These are phyloP conservation scores for Neocucurbitaria cava DNA, from an alignment of 2,329 filamentous ascomycete species.

Conservation along the genomic window DNA sequence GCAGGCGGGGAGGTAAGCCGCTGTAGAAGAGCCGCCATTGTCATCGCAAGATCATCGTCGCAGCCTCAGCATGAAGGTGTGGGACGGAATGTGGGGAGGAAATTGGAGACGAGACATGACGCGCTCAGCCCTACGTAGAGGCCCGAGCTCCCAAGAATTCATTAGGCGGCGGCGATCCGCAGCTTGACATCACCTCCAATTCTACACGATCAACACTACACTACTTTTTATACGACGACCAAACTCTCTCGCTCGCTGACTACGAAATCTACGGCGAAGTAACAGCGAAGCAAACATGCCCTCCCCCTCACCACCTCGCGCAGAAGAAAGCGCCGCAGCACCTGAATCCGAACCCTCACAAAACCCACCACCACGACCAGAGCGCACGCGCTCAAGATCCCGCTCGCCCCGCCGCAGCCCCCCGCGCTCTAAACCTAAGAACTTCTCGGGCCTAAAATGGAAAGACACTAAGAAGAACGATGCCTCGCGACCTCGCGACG, in stretches of 20 bases:
- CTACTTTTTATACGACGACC: not conserved
- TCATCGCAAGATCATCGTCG: conserved; percentile 14
- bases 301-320: conserved; percentile 22
- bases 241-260: not conserved
- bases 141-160: conserved; percentile 18
- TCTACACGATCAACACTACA: not conserved
- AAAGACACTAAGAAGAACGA: conserved; percentile 56
- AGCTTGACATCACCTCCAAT: conserved; percentile 12
- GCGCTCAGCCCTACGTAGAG: conserved; percentile 18
- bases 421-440: conserved; percentile 40
- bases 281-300: conserved; percentile 12
- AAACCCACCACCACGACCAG: conserved; percentile 4
- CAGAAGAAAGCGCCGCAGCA: conserved; percentile 1
- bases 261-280: not conserved
- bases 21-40: conserved; percentile 30
- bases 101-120: conserved; percentile 7
- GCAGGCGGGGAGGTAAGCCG: conserved; percentile 35
- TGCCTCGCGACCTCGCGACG: conserved; percentile 42
- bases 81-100: conserved; percentile 9
- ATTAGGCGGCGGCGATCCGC: not conserved
- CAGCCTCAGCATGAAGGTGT: not conserved
- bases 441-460: conserved; percentile 64
- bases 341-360: not conserved
- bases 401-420: conserved; percentile 39
- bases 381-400: conserved; percentile 35